Evolutionary conservation across 306 rosid genomes (phyloP), one percentile per base, ranked within the genome.

Genomic region (Senna siamea): DNA sequence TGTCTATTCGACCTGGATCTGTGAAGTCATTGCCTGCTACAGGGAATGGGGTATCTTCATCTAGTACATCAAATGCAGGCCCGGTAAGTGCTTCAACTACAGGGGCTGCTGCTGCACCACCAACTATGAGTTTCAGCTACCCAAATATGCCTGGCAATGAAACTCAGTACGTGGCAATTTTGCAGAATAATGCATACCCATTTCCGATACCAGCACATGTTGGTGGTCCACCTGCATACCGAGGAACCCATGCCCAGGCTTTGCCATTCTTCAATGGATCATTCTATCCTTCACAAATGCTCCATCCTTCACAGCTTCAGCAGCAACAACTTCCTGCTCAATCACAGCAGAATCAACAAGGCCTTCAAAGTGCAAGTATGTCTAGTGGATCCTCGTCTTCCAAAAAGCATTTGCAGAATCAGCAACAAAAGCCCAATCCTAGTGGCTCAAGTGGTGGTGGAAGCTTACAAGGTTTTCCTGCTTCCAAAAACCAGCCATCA

Each of bases 291-390:
- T 79, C 98, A 32, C 96, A 82, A 79, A 85, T 92, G 89, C 74
- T 95, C 63, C 98, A 95, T 80, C 92, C 93, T 79, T 86, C 98
- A 4, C 99, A 91, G 72, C 88, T 89, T 76, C 98, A 88, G 67
- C 83, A 84, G 41, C 92, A 77, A 43, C 66, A 60, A 64, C 86
- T 81, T 20, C 85, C 91, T 60, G 66, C 87, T 56, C 95, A 85
- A 28, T 73, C 93, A 13, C 98, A 88, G 77, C 92, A 87, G 72
- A 84, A 61, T 59, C 96, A 90, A 48, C 98, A 86, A 44, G 89
- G 86, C 48, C 92, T 71, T 85, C 99, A 84, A 66, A 95, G 85
- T 59, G 48, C 96, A 9, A 84, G 80, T 66, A 81, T 89, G 69
- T 87, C 96, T 46, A 82, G 85, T 74, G 93, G 90, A 48, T 85